These are phyloP conservation scores for Toxoplasma gondii DNA, from an alignment of 169 alveolate genomes.

Conservation along the genomic window DNA sequence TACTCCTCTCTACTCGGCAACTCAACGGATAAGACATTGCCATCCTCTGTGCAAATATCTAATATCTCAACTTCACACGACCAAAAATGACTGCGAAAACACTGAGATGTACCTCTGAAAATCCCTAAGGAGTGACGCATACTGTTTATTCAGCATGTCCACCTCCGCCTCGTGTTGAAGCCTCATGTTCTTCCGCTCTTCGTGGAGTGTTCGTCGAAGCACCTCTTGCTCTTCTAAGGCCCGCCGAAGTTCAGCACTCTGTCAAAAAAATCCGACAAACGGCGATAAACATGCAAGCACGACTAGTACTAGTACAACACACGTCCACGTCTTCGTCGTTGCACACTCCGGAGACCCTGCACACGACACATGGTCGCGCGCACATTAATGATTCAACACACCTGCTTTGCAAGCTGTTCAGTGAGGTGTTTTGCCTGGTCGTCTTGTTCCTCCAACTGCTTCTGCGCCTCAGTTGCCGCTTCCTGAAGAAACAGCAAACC, in stretches of 20 bases:
- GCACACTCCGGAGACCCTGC: too few relatives aligned
- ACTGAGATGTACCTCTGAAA: background rate
- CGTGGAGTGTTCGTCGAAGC: background rate
- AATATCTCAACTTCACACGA: too few relatives aligned
- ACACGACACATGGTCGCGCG: too few relatives aligned
- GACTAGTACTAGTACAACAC: too few relatives aligned
- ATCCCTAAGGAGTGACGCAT: background rate
- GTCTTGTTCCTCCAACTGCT: background rate
- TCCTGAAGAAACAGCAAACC: background rate
- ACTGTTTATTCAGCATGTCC: slow-evolving; percentile 4
- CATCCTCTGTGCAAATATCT: too few relatives aligned
- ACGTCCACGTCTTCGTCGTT: too few relatives aligned
- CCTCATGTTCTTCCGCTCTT: background rate
- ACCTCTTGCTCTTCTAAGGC: background rate
- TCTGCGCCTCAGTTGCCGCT: background rate
- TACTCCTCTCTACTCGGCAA: too few relatives aligned
- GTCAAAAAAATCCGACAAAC: background rate
- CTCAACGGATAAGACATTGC: too few relatives aligned
- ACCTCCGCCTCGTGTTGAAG: slow-evolving; percentile 15
- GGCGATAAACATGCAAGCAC: too few relatives aligned
- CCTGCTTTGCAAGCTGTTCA: background rate
- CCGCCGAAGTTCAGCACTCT: background rate
- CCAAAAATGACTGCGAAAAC: background rate
- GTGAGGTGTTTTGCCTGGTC: background rate
- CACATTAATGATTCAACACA: background rate